Evolutionary conservation across 495 filamentous ascomycete genomes (phyloP), one percentile per base, ranked within the genome.

Genomic region (Trichoderma asperelloides): DNA sequence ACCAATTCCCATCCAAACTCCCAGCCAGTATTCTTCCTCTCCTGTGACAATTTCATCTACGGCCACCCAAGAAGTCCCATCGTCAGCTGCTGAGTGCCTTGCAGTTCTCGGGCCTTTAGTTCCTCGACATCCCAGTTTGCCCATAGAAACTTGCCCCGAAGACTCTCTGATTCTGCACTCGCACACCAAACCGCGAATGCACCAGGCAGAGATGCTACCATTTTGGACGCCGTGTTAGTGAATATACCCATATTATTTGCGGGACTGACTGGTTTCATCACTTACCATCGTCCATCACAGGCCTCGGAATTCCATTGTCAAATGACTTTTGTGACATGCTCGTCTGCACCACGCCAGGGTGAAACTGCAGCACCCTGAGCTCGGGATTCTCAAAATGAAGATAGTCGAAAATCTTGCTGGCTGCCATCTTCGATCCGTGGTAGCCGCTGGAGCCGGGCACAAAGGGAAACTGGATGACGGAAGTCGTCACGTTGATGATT

Each of bases 91-190:
- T 21, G 49, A 11, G n/a, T 12, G 23, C 55, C 25, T 15, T 30
- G 11, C 27, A 33, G 2, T 12, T 28, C 55, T 8, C 28, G 15
- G 3, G 55, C 55, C 55, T 60, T 60, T 25, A 84, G 68, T 70
- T 82, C 79, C 6, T 78, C 76, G 3, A 83, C 78, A 70, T 83
- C 82, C 80, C 80, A 84, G 65, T 81, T 81, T 1, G 71, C 71
- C 71, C 73, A 82, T 0, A 80, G 70, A 18, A 76, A 73, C 62
- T 73, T 76, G 15, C 78, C 78, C 23, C 72, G 75, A 30, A 82
- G 68, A 65, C 79, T 79, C 5, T 66, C 68, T 2, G 79, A 76
- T 63, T 83, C 77, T 2, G 71, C 68, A 39, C 71, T 74, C 2
- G 71, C 67, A 21, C 77, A 62, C 81, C 81, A 84, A 16, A 83